Percentiles rank a stretch among this genome's conserved stretches.
phyloP scores from a whole-genome alignment of 192 early-diverging fungal species.

The Lunasporangiospora selenospora region DNA sequence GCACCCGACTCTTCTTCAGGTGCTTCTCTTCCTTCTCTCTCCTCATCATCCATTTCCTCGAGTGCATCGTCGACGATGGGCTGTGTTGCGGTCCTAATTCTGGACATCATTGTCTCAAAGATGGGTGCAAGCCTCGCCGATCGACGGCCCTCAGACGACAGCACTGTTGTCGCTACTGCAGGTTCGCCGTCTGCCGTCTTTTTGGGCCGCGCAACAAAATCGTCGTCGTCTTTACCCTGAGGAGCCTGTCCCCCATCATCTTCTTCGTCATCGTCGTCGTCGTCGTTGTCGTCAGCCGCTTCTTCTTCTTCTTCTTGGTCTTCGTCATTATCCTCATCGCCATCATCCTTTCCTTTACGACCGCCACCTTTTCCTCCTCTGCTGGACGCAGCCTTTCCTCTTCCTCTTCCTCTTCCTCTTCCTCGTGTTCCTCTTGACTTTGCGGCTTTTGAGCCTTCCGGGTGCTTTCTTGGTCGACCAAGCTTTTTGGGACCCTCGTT shows the following conservation, averaged over 20 bases:
- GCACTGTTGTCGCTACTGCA: too few relatives aligned
- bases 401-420: not conserved
- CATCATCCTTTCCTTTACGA: not conserved
- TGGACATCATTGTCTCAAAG: too few relatives aligned
- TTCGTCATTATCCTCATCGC: not conserved
- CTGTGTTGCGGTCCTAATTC: not conserved
- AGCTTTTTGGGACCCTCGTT: constrained; percentile 3
- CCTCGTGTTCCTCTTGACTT: constrained; percentile 5
- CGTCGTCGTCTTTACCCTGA: not conserved
- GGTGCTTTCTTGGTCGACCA: constrained; percentile 21
- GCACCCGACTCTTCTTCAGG: not conserved
- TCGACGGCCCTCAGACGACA: too few relatives aligned
- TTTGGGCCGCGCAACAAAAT: not conserved
- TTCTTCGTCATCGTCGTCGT: not conserved
- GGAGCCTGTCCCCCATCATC: not conserved
- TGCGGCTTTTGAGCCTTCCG: too few relatives aligned
- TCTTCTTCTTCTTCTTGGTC: constrained; percentile 1
- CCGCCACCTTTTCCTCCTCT: not conserved
- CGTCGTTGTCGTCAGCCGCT: not conserved
- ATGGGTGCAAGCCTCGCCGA: constrained; percentile 8
- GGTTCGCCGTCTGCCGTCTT: not conserved
- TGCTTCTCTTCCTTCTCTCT: not conserved
- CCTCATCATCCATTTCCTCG: not conserved
- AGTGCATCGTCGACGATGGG: not conserved
- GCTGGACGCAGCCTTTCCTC: not conserved